phyloP scores from a whole-genome alignment of 1,284 basidiomycete species.

The Athelia sp. region DNA sequence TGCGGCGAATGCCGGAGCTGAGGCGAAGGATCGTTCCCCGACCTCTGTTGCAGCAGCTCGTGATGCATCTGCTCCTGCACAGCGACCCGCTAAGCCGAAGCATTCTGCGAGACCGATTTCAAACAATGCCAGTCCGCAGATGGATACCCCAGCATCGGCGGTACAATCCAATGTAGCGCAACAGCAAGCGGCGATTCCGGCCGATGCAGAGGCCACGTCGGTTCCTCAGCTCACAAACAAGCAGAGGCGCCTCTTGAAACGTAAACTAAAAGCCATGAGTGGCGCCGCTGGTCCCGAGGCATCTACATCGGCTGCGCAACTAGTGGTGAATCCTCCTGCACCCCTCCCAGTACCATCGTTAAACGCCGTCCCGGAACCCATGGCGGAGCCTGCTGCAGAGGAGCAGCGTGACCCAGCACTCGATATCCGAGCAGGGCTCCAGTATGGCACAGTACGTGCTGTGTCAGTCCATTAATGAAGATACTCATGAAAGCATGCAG shows the following conservation, averaged over 20 bases:
- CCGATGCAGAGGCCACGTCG: conserved; percentile 3
- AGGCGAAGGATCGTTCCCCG: too few species aligned
- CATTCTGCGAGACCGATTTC: too few species aligned
- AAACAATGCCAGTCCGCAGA: too few species aligned
- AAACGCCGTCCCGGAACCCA: not conserved
- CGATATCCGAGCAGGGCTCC: conserved; percentile 5
- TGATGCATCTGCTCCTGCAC: too few species aligned
- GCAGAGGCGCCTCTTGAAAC: conserved; percentile 8
- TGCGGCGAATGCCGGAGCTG: too few species aligned
- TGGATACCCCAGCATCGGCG: too few species aligned
- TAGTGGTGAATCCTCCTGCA: too few species aligned
- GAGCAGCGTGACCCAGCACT: conserved; percentile 6
- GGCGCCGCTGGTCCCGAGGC: not conserved
- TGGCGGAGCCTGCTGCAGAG: not conserved
- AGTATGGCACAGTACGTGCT: conserved; percentile 4
- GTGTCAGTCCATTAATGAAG: not conserved
- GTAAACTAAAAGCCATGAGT: conserved; percentile 9
- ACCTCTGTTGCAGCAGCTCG: too few species aligned
- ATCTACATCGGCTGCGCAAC: not conserved
- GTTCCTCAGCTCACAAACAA: conserved; percentile 7
- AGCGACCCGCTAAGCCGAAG: too few species aligned
- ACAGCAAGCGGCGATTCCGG: conserved; percentile 2
- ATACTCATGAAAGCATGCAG: conserved; percentile 15
- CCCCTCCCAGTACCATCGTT: not conserved
- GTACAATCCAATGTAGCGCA: not conserved